Evolutionary conservation across 1,139 yeast genomes (phyloP).

Genomic region (Kurtzmaniella quercitrusa): DNA sequence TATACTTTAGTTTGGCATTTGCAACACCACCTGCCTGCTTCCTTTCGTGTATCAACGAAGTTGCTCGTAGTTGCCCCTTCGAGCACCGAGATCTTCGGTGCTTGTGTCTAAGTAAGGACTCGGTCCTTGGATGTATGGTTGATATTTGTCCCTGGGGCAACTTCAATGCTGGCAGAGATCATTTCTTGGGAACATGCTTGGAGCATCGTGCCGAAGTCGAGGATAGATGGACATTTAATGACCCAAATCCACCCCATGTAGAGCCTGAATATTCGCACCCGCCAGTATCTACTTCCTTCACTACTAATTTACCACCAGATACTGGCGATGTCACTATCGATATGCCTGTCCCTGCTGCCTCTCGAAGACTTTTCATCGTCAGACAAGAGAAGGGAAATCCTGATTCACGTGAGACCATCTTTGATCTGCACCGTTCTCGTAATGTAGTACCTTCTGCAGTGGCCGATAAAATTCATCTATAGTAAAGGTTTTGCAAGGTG

Average conservation of each 20-base stretch:
- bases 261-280: background rate
- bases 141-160: constrained; percentile 47
- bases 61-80: constrained; percentile 29
- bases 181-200: constrained; percentile 50
- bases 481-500: no score
- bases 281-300: background rate
- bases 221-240: background rate
- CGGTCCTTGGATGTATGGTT: constrained; percentile 41
- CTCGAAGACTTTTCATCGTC: constrained; percentile 2
- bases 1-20: constrained; percentile 7
- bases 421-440: constrained; percentile 3
- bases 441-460: constrained; percentile 2
- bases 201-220: constrained; percentile 24
- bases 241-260: background rate
- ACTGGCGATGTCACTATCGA: background rate
- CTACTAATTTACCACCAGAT: background rate
- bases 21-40: constrained; percentile 57
- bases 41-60: constrained; percentile 38
- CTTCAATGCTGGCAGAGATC: constrained; percentile 49
- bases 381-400: constrained; percentile 5
- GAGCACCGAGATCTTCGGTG: constrained; percentile 35
- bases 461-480: constrained; percentile 1
- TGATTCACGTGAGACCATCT: constrained; percentile 1
- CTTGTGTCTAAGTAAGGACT: constrained; percentile 34
- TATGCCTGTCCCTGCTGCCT: background rate